Evolutionary conservation across 129 eudicot genomes (phyloP).

Genomic region (Flaveria robusta): DNA sequence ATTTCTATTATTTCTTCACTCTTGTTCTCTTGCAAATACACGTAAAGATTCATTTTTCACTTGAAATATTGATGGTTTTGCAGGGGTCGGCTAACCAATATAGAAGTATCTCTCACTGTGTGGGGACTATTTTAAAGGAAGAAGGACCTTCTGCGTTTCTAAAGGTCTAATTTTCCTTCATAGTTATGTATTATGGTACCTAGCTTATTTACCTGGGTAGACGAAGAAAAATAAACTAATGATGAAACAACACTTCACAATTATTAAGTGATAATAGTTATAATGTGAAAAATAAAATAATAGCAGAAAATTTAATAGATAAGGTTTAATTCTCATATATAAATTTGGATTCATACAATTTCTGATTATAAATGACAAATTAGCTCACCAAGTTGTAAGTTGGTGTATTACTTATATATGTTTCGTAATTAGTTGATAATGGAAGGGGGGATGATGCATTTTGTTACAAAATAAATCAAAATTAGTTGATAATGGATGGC

Average conservation of each 20-base stretch:
- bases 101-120: slow-evolving; percentile 59
- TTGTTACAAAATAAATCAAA: too few relatives aligned
- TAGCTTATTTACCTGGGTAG: background rate
- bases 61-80: slow-evolving; percentile 9
- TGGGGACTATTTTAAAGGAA: slow-evolving; percentile 57
- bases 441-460: background rate
- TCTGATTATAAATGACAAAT: background rate
- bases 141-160: slow-evolving; percentile 72
- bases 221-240: background rate
- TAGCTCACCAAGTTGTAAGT: background rate
- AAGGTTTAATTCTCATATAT: background rate
- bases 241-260: background rate
- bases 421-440: background rate
- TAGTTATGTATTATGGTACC: background rate
- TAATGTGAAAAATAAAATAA: background rate
- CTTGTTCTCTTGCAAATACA: background rate
- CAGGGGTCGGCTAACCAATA: slow-evolving; percentile 81
- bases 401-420: background rate
- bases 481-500: background rate
- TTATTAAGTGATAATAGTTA: background rate
- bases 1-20: background rate
- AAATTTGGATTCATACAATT: background rate
- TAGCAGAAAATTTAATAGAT: background rate
- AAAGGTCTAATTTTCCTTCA: slow-evolving; percentile 46
- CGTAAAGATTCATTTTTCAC: background rate